Base-by-base conservation (phyloP, 495 filamentous ascomycete genomes). In the Lentithecium fluviatile region DNA sequence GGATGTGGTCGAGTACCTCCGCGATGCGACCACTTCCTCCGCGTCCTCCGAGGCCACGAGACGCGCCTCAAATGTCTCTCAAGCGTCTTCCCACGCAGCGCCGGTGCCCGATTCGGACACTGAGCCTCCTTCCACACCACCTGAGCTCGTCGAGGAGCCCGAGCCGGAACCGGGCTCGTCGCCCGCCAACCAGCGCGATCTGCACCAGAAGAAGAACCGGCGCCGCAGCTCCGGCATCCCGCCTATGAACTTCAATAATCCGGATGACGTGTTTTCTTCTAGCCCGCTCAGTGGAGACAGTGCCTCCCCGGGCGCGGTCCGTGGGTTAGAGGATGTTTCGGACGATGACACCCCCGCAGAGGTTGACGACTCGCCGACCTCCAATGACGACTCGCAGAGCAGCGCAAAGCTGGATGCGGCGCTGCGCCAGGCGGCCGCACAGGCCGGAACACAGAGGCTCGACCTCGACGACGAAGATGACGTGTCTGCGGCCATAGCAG, bases 1-100 rank as follows among this genome's bases (percentile, higher is more conserved):
- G 84, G 91, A 97, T 69, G 92, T 96, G 52, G 83, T 95, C 2
- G 93, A 97, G 65, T 87, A 93, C 55, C 82, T 85, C 59, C 89
- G 90, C 59, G 91, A 95, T 69, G 89, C 88, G 32, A 95, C 90
- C 0, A 89, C 88, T 13, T 95, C 91, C 4, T 91, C 89, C 32
- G 81, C 90, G 8, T 83, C 89, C 7, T 85, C 79, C 0, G 86
- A 85, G 53, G 82, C 81, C 5, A 88, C 88, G 19, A 78, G 89
- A 64, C 81, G 89, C 56, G 82, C 84, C 45, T 92, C 88, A 2
- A 83, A 82, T 19, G 68, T 83, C 42, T 71, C 80, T 5, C 71
- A 72, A 19, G 69, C 69, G 10, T 66, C 65, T 0, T 55, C 66
- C 24, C 65, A 67, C 12, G 65, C 65, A n/a, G 78, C 77, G 6